Conservation (phyloP, 139 green algal genomes). For the Chlorella sp. region DNA sequence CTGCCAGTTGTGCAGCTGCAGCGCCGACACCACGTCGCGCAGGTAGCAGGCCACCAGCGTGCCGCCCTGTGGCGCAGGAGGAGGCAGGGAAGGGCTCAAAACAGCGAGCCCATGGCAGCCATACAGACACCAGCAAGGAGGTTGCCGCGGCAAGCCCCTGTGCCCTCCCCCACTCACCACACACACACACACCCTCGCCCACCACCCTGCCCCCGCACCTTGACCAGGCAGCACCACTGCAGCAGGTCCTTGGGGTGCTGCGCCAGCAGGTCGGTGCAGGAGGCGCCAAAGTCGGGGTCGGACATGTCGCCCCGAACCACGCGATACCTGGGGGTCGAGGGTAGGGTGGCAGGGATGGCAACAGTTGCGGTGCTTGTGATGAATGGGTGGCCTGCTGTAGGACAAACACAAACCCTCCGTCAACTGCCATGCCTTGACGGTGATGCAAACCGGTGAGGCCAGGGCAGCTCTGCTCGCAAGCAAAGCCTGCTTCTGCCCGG, state of each 20-base stretch:
- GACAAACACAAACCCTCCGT: no score
- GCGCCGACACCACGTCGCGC: slow-evolving; percentile 16
- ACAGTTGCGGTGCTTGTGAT: no score
- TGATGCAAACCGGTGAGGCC: neutral
- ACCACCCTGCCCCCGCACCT: neutral
- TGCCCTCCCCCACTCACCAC: no score
- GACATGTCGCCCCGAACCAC: slow-evolving; percentile 11
- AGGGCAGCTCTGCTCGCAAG: neutral
- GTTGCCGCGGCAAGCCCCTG: no score
- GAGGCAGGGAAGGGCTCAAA: no score
- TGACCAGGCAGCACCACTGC: slow-evolving; percentile 57
- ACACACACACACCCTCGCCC: no score
- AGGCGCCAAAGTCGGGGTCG: slow-evolving; percentile 20
- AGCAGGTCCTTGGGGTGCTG: slow-evolving; percentile 80
- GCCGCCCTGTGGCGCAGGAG: slow-evolving; percentile 55
- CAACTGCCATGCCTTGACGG: no score
- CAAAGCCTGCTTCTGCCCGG: no score
- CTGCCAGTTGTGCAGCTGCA: slow-evolving; percentile 70
- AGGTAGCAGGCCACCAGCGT: slow-evolving; percentile 78
- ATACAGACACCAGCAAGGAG: no score
- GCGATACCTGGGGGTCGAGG: neutral
- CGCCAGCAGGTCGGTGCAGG: slow-evolving; percentile 78
- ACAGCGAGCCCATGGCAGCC: no score
- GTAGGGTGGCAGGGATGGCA: neutral
- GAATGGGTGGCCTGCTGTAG: no score